phyloP scores from a whole-genome alignment of 2,329 filamentous ascomycete species.

The Trichoderma aggressivum region DNA sequence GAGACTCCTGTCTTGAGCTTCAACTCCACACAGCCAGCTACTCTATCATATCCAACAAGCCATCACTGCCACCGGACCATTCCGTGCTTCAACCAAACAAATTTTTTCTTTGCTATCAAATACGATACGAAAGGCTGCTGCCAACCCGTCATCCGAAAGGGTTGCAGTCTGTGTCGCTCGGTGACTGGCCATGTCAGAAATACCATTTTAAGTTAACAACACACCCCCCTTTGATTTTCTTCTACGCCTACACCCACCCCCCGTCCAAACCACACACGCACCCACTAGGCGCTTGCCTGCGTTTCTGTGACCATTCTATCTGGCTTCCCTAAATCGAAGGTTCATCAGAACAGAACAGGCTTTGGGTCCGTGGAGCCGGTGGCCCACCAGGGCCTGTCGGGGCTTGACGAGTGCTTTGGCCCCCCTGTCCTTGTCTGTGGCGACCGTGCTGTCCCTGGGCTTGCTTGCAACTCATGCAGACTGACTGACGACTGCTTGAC shows the following conservation, averaged over 20 bases:
- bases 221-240: not conserved
- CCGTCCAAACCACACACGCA: conserved; percentile 9
- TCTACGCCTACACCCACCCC: conserved; percentile 1
- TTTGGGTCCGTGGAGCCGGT: conserved; percentile 16
- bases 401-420: not conserved
- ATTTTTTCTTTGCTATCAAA: not conserved
- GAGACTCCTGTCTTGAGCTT: not conserved
- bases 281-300: conserved; percentile 23
- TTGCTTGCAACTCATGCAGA: conserved; percentile 16
- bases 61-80: not conserved
- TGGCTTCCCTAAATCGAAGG: conserved; percentile 25
- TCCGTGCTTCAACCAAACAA: not conserved
- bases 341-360: conserved; percentile 22
- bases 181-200: conserved; percentile 15
- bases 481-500: conserved; percentile 1
- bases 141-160: conserved; percentile 9
- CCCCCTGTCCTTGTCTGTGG: conserved; percentile 18
- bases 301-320: conserved; percentile 33
- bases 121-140: not conserved
- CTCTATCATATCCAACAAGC: not conserved
- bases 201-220: not conserved
- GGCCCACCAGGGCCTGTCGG: conserved; percentile 10
- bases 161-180: conserved; percentile 12
- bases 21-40: not conserved
- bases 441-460: conserved; percentile 16